These are phyloP conservation scores for Pestalotiopsis sp. DNA, from an alignment of 2,329 filamentous ascomycete species.

Conservation along the genomic window DNA sequence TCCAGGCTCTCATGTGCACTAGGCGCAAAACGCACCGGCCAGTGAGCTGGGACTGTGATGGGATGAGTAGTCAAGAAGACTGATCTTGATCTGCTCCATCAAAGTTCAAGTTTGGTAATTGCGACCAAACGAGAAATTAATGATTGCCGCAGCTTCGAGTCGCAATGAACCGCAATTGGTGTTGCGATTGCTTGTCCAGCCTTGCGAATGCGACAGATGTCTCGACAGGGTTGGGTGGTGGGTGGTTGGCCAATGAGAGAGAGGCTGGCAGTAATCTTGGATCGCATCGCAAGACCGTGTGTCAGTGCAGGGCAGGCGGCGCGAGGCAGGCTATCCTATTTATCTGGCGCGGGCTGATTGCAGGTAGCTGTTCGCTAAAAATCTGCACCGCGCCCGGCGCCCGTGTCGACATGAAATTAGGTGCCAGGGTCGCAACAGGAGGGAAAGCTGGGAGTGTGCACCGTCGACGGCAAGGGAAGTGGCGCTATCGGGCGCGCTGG, in stretches of 20 bases:
- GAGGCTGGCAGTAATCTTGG: slow-evolving; percentile 15
- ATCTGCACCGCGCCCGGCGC: slow-evolving; percentile 6
- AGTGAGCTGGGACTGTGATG: neutral
- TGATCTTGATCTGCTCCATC: neutral
- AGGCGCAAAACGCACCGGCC: neutral
- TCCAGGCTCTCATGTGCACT: neutral
- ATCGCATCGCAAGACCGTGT: slow-evolving; percentile 17
- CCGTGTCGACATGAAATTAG: slow-evolving; percentile 13
- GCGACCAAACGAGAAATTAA: neutral
- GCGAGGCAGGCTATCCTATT: slow-evolving; percentile 17
- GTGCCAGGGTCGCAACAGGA: slow-evolving; percentile 12
- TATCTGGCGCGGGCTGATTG: slow-evolving; percentile 11
- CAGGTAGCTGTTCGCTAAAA: neutral
- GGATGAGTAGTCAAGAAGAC: neutral
- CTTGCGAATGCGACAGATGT: slow-evolving; percentile 25
- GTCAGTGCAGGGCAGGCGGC: slow-evolving; percentile 11
- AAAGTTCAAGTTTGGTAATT: neutral
- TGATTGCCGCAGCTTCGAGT: neutral
- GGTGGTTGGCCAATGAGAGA: slow-evolving; percentile 20
- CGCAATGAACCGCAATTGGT: neutral
- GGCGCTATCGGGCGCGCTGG: neutral
- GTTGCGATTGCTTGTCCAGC: slow-evolving; percentile 14
- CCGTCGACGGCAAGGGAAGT: slow-evolving; percentile 9
- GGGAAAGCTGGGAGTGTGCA: neutral
- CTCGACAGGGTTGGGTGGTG: slow-evolving; percentile 12